These are phyloP conservation scores for Boletellus emodensis DNA, from an alignment of 768 basidiomycete genomes.

Conservation along the genomic window DNA sequence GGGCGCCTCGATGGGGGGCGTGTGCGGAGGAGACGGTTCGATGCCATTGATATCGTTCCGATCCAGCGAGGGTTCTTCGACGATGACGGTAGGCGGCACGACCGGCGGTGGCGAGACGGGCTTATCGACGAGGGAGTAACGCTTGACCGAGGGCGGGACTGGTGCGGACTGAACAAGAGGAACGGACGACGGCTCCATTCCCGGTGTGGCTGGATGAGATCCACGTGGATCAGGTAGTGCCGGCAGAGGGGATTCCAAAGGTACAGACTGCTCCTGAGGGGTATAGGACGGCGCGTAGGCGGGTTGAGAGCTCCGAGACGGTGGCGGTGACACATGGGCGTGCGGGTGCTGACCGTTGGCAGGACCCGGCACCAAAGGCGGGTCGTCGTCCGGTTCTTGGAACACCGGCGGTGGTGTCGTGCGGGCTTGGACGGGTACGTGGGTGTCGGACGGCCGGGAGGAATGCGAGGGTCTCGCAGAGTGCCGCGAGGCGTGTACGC, in stretches of 20 bases:
- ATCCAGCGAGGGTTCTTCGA: constrained; percentile 27
- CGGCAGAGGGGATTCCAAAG: constrained; percentile 6
- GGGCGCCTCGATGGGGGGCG: constrained; percentile 36
- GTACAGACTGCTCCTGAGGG: constrained; percentile 5
- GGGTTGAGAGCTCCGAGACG: constrained; percentile 13
- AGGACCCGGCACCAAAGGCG: constrained; percentile 3
- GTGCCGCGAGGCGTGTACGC: constrained; percentile 34
- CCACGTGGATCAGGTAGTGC: constrained; percentile 3
- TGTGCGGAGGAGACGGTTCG: constrained; percentile 31
- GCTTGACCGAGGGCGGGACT: constrained; percentile 68
- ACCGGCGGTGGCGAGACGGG: constrained; percentile 45
- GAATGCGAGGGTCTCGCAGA: constrained; percentile 41
- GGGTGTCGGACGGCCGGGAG: constrained; percentile 34
- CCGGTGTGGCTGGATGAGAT: constrained; percentile 19
- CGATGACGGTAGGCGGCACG: constrained; percentile 48
- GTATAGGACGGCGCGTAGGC: background rate
- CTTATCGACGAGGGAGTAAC: constrained; percentile 76
- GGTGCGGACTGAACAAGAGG: constrained; percentile 18
- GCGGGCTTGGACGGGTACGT: constrained; percentile 26
- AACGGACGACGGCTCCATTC: constrained; percentile 25
- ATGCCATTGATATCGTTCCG: constrained; percentile 27
- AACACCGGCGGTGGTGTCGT: constrained; percentile 28
- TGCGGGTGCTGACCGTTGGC: constrained; percentile 11
- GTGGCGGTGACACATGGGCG: constrained; percentile 12
- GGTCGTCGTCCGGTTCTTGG: constrained; percentile 32